A percentile compares a stretch with the other conserved stretches of the same genome.
phyloP scores from a whole-genome alignment of 139 green algal genomes.

The Chlorella sp. region DNA sequence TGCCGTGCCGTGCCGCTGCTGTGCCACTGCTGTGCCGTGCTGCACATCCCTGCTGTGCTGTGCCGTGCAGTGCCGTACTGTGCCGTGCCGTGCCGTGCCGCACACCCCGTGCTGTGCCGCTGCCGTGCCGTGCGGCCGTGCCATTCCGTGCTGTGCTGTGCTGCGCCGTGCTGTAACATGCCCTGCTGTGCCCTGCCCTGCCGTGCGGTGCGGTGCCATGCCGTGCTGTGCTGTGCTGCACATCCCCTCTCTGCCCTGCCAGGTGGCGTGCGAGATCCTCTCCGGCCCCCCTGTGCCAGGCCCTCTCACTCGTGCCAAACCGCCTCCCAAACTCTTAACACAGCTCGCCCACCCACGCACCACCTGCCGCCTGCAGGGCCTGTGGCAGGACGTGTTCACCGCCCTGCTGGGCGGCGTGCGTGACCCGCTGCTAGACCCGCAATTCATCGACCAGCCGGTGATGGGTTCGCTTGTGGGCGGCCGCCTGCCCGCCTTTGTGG shows the following conservation, averaged over 20 bases:
- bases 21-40: not conserved
- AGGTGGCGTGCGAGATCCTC: not conserved
- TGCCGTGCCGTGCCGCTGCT: not conserved
- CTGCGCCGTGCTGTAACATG: not conserved
- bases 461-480: conserved; percentile 22
- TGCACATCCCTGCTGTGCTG: not conserved
- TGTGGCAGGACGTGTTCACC: conserved; percentile 30
- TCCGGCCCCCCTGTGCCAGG: no score
- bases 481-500: conserved; percentile 19
- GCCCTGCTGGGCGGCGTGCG: conserved; percentile 15
- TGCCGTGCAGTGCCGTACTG: no score
- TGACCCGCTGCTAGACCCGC: not conserved
- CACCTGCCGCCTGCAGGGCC: conserved; percentile 3
- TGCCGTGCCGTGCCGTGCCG: not conserved
- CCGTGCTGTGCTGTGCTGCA: not conserved
- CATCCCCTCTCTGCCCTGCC: not conserved
- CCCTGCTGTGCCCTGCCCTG: no score
- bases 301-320: not conserved
- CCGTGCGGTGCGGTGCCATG: no score
- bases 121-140: no score
- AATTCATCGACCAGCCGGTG: not conserved
- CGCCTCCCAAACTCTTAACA: not conserved
- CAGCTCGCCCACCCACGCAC: not conserved
- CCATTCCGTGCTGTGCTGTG: no score
- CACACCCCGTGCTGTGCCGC: no score